These are phyloP conservation scores for Davidsoniella virescens DNA, from an alignment of 2,329 filamentous ascomycete species.

Conservation along the genomic window DNA sequence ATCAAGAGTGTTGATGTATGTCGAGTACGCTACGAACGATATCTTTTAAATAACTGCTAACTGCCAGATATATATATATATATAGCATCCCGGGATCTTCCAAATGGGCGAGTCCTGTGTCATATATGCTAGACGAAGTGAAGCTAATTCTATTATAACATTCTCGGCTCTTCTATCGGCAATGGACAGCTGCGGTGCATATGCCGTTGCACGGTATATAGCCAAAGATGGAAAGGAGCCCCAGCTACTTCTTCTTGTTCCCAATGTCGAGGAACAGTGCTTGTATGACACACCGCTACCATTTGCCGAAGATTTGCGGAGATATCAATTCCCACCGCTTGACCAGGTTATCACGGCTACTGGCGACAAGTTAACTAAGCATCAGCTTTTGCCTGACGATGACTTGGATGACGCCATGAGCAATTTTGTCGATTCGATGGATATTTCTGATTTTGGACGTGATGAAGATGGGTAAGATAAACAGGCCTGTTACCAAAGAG, in stretches of 20 bases:
- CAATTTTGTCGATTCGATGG: constrained; percentile 86
- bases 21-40: constrained; percentile 7
- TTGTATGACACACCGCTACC: constrained; percentile 81
- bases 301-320: constrained; percentile 79
- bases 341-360: constrained; percentile 79
- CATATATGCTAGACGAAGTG: constrained; percentile 59
- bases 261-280: constrained; percentile 66
- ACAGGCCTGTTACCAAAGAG: not conserved
- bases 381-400: constrained; percentile 65
- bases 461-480: constrained; percentile 58
- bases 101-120: constrained; percentile 69
- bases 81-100: constrained; percentile 65
- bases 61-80: constrained; percentile 20
- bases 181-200: constrained; percentile 68
- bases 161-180: constrained; percentile 83
- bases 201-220: constrained; percentile 74
- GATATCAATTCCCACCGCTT: constrained; percentile 81
- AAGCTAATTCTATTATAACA: constrained; percentile 68
- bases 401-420: constrained; percentile 69
- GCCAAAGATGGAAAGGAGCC: constrained; percentile 70
- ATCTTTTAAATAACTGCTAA: not conserved
- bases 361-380: constrained; percentile 62
- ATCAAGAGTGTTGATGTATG: constrained; percentile 53
- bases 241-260: constrained; percentile 59
- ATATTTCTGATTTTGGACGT: constrained; percentile 52